Conservation (phyloP, 2,329 filamentous ascomycete species). For the Chalara sp. region DNA sequence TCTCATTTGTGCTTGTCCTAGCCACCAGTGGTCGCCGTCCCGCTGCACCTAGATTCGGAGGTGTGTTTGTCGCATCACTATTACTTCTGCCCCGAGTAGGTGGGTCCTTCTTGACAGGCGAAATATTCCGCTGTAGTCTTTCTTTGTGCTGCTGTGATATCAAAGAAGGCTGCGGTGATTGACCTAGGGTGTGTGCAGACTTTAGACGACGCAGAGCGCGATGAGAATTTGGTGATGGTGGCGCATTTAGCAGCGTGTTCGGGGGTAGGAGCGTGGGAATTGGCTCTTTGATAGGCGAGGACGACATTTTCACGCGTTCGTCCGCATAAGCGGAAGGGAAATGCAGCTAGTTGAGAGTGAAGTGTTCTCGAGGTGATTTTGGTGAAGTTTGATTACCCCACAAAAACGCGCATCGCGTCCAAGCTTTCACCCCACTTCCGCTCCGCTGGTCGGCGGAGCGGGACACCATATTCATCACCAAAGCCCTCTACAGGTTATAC, state of each 20-base stretch:
- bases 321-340: no score
- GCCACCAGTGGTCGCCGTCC: conserved; percentile 37
- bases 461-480: no score
- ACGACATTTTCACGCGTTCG: not conserved
- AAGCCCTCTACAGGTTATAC: no score
- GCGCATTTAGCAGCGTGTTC: conserved; percentile 36
- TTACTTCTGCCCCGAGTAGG: conserved; percentile 58
- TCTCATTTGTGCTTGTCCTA: conserved; percentile 45
- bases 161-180: conserved; percentile 43
- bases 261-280: conserved; percentile 15
- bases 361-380: no score
- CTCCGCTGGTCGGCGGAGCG: no score
- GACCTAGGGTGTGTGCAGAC: conserved; percentile 64
- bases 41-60: conserved; percentile 31
- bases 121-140: conserved; percentile 28
- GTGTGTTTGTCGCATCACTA: conserved; percentile 56
- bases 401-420: no score
- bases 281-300: conserved; percentile 16
- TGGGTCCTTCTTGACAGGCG: conserved; percentile 4
- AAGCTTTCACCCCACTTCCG: no score
- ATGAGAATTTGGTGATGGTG: conserved; percentile 57
- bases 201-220: conserved; percentile 67
- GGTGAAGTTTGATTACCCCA: no score
- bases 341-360: no score
- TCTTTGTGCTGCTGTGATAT: conserved; percentile 57